Conservation (phyloP, 1,284 basidiomycete species). For the Ceratorhiza oryzae-sativae region DNA sequence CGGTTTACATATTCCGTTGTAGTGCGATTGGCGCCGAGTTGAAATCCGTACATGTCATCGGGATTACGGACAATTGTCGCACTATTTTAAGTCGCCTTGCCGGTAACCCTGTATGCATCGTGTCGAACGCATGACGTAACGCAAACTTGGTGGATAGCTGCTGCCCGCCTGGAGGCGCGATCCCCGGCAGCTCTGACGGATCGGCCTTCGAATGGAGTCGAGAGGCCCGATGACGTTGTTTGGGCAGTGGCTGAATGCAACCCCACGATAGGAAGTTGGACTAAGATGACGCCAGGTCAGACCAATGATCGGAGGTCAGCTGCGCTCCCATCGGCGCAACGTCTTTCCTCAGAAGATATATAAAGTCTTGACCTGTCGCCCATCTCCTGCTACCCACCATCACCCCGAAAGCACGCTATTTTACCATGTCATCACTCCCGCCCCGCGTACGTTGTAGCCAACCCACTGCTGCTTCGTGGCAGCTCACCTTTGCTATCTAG, state of each 20-base stretch:
- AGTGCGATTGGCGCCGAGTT: not conserved
- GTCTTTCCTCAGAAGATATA: not conserved
- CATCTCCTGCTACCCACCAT: not conserved
- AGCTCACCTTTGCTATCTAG: conserved; percentile 5
- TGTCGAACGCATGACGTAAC: not conserved
- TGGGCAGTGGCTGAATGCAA: not conserved
- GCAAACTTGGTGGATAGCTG: not conserved
- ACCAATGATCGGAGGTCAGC: conserved; percentile 24
- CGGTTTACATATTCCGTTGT: not conserved
- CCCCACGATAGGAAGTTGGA: not conserved
- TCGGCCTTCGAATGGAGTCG: too few relatives aligned
- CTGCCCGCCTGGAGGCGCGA: too few relatives aligned
- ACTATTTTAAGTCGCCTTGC: too few relatives aligned
- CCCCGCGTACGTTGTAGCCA: conserved; percentile 20
- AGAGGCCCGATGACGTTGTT: not conserved
- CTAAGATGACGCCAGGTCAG: conserved; percentile 23
- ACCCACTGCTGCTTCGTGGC: not conserved
- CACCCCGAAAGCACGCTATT: not conserved
- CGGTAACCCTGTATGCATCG: not conserved
- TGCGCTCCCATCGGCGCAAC: conserved; percentile 20
- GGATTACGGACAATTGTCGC: too few relatives aligned
- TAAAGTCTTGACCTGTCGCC: not conserved
- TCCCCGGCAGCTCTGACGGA: too few relatives aligned
- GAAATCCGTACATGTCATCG: not conserved
- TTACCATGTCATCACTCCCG: conserved; percentile 29